phyloP scores from a whole-genome alignment of 257 asterid species.

The Salvia rosmarinus region DNA sequence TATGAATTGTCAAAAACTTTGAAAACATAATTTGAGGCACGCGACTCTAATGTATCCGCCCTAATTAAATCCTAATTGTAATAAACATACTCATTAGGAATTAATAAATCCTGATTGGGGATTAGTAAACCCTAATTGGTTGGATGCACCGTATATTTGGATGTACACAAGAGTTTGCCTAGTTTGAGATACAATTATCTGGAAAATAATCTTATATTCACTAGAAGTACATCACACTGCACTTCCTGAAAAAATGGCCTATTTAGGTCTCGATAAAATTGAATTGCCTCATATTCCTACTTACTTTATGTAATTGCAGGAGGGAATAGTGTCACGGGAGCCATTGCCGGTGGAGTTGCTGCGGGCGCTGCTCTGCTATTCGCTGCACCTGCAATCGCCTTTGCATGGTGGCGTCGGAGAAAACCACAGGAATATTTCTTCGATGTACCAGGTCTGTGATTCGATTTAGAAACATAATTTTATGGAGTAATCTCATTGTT shows the following conservation, averaged over 20 bases:
- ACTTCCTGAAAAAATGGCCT: too few species aligned
- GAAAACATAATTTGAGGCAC: too few species aligned
- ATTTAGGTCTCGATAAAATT: background rate
- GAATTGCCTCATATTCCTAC: background rate
- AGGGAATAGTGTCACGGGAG: constrained; percentile 52
- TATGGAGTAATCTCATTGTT: background rate
- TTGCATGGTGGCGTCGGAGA: constrained; percentile 66
- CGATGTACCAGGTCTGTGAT: constrained; percentile 53
- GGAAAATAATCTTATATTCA: too few species aligned
- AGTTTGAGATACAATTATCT: too few species aligned
- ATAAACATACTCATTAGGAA: too few species aligned
- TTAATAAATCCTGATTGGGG: too few species aligned
- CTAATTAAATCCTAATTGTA: too few species aligned
- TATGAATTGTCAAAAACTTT: background rate
- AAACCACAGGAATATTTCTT: constrained; percentile 59
- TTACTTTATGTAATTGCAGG: constrained; percentile 36
- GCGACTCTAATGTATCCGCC: too few species aligned
- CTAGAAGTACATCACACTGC: too few species aligned
- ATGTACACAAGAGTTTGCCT: too few species aligned
- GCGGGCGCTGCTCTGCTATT: constrained; percentile 63
- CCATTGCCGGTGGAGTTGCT: constrained; percentile 65
- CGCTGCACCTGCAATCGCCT: constrained; percentile 58
- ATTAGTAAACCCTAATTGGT: too few species aligned
- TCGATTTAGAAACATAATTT: background rate
- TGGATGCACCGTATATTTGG: too few species aligned